Percentiles rank a stretch among this genome's conserved stretches.
These are phyloP conservation scores for Cryptosporidium sp. DNA, from an alignment of 169 alveolate genomes.

Conservation along the genomic window DNA sequence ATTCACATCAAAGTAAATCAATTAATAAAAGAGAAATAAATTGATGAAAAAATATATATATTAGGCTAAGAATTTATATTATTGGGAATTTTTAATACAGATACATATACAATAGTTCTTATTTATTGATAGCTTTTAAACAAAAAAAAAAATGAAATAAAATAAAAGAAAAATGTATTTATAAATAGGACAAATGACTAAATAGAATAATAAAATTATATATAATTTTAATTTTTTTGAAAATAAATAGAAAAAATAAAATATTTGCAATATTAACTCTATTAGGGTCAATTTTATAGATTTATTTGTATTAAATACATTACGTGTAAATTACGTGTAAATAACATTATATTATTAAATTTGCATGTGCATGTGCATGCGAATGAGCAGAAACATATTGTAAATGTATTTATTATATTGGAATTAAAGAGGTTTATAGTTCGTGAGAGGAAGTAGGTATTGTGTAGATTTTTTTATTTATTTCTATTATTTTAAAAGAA, in stretches of 20 bases:
- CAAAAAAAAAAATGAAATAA: no score
- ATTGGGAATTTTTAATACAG: background rate
- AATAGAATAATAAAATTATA: no score
- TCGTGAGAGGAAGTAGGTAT: background rate
- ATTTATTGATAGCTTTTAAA: no score
- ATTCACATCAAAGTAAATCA: conserved; percentile 14
- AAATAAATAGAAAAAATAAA: no score
- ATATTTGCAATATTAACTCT: background rate
- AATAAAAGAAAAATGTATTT: no score
- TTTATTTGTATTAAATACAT: no score
- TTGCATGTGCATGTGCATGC: background rate
- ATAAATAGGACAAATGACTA: no score
- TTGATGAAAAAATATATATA: background rate
- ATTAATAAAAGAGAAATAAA: background rate
- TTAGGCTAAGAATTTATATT: background rate
- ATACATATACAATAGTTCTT: no score
- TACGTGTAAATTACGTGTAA: background rate
- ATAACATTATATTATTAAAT: no score
- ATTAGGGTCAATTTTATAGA: background rate
- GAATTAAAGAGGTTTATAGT: background rate
- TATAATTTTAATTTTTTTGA: no score
- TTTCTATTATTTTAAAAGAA: no score
- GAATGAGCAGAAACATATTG: no score
- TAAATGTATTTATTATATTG: background rate
- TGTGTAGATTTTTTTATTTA: background rate